phyloP scores from a whole-genome alignment of 495 filamentous ascomycete species.

The Daldinia vernicosa region DNA sequence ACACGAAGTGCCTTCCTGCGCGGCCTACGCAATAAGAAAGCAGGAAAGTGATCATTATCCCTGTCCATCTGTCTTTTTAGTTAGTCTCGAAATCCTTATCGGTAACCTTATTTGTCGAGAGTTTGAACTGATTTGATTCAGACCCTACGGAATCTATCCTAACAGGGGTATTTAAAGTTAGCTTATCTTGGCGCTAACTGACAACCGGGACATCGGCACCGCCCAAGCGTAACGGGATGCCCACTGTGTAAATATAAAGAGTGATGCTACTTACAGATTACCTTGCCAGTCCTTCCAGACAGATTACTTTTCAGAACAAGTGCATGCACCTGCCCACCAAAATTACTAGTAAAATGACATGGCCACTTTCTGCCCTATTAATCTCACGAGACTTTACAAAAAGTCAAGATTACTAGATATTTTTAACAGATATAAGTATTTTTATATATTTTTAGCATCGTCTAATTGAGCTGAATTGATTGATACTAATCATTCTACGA shows the following conservation, averaged over 20 bases:
- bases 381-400: no score
- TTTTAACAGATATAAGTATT: no score
- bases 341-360: no score
- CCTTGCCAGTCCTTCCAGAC: no score
- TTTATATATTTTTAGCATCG: no score
- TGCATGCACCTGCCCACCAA: no score
- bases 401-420: no score
- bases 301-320: no score
- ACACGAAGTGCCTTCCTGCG: not conserved
- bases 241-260: not conserved
- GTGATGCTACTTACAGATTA: no score
- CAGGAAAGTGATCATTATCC: not conserved
- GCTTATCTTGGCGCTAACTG: conserved; percentile 13
- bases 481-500: no score
- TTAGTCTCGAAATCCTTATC: conserved; percentile 3
- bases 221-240: not conserved
- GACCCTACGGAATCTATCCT: not conserved
- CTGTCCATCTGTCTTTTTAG: not conserved
- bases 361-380: no score
- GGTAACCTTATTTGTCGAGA: conserved; percentile 5
- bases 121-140: not conserved
- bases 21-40: not conserved
- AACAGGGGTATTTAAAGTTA: not conserved
- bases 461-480: no score
- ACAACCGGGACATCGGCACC: conserved; percentile 33